A percentile compares a stretch with the other conserved stretches of the same genome.
Evolutionary conservation across 345 rosid species (phyloP).

Genomic region (Syzygium oleosum): DNA sequence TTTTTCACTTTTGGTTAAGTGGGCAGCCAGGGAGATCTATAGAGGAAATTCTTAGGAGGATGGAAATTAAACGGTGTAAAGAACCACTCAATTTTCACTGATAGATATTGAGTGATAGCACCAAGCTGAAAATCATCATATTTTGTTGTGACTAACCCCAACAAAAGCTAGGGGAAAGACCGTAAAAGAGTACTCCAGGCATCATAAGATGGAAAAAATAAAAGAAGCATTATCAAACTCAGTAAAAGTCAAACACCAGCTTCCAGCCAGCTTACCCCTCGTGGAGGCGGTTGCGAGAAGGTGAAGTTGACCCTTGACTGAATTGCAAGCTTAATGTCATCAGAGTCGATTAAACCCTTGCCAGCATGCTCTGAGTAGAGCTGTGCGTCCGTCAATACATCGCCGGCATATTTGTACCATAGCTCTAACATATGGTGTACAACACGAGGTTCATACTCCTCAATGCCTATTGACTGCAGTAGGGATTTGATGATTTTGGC

Average conservation of each 20-base stretch:
- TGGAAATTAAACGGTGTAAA: neutral
- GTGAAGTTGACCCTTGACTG: slow-evolving; percentile 83
- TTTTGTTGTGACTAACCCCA: neutral
- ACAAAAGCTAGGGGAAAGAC: neutral
- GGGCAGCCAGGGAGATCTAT: neutral
- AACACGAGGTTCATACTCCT: slow-evolving; percentile 82
- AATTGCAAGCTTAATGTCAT: slow-evolving; percentile 80
- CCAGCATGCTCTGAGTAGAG: slow-evolving; percentile 85
- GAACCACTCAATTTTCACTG: neutral
- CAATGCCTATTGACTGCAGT: slow-evolving; percentile 82
- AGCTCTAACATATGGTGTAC: slow-evolving; percentile 73
- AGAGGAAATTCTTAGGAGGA: neutral
- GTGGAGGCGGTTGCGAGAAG: slow-evolving; percentile 84
- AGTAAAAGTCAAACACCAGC: neutral
- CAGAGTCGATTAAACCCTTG: slow-evolving; percentile 57
- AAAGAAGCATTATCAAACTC: neutral
- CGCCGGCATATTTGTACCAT: slow-evolving; percentile 81
- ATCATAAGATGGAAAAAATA: neutral
- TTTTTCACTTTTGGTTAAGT: neutral
- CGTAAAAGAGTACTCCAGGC: neutral
- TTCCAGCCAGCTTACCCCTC: slow-evolving; percentile 42
- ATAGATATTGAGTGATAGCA: neutral
- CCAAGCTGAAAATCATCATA: neutral
- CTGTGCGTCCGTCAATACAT: slow-evolving; percentile 73
- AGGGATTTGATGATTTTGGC: slow-evolving; percentile 72